A percentile compares a stretch with the other conserved stretches of the same genome.
Conservation (phyloP, 1,284 basidiomycete species). For the Ganoderma meredithae region DNA sequence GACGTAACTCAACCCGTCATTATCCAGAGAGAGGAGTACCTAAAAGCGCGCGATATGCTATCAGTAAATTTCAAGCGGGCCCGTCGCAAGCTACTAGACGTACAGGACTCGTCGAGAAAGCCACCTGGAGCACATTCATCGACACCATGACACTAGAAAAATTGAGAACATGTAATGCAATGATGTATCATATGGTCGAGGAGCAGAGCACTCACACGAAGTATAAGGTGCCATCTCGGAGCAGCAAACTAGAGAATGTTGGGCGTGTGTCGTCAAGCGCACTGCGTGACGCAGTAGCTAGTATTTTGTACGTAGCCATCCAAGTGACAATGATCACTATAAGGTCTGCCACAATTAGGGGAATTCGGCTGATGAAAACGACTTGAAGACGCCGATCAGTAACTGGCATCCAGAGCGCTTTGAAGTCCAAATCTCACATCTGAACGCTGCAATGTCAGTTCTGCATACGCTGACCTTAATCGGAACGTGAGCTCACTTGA, state of each 20-base stretch:
- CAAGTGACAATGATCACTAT: constrained; percentile 6
- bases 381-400: not conserved
- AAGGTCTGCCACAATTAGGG: constrained; percentile 2
- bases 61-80: not conserved
- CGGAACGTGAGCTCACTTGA: not conserved
- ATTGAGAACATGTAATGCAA: not conserved
- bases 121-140: constrained; percentile 7
- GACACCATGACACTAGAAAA: not conserved
- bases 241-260: not conserved
- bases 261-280: not conserved
- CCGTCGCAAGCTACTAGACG: not conserved
- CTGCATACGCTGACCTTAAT: too few species aligned
- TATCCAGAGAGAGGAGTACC: not conserved
- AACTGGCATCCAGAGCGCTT: not conserved
- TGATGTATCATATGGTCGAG: too few species aligned
- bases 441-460: not conserved
- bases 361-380: not conserved
- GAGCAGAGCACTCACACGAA: not conserved
- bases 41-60: not conserved
- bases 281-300: not conserved
- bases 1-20: not conserved
- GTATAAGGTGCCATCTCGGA: constrained; percentile 4
- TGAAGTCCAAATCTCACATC: not conserved
- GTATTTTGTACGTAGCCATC: not conserved
- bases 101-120: constrained; percentile 8